Conservation (phyloP, 2,329 filamentous ascomycete genomes). For the Colletotrichum costaricense region DNA sequence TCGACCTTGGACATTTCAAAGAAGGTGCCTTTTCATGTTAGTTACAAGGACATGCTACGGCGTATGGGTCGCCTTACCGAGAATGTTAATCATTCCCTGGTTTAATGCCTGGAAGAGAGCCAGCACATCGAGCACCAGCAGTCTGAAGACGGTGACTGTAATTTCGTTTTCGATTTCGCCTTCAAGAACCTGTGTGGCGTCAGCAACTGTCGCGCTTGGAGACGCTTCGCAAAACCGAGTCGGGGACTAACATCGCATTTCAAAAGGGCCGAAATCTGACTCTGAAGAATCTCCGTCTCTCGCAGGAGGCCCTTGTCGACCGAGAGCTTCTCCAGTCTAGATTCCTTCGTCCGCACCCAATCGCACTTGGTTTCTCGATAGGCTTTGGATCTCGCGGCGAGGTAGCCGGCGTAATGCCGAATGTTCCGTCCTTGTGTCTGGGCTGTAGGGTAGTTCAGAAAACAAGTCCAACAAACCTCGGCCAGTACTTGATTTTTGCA, state of each 20-base stretch:
- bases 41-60: neutral
- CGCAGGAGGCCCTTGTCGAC: conserved; percentile 93
- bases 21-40: conserved; percentile 78
- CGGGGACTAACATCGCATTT: conserved; percentile 83
- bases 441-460: conserved; percentile 60
- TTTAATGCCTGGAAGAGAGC: conserved; percentile 95
- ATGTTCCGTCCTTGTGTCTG: conserved; percentile 97
- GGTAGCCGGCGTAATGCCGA: conserved; percentile 88
- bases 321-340: conserved; percentile 83
- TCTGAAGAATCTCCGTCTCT: conserved; percentile 91
- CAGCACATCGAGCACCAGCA: conserved; percentile 90
- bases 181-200: conserved; percentile 75
- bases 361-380: conserved; percentile 89
- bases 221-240: neutral
- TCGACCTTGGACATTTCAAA: conserved; percentile 98
- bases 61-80: conserved; percentile 70
- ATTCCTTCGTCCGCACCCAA: conserved; percentile 86
- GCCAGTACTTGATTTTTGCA: neutral
- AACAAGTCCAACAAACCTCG: neutral
- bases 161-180: conserved; percentile 96
- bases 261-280: conserved; percentile 85
- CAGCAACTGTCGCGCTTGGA: conserved; percentile 1
- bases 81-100: conserved; percentile 95
- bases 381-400: conserved; percentile 83
- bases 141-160: conserved; percentile 89